These are phyloP conservation scores for Mitragyna speciosa DNA, from an alignment of 257 asterid species.

Conservation along the genomic window DNA sequence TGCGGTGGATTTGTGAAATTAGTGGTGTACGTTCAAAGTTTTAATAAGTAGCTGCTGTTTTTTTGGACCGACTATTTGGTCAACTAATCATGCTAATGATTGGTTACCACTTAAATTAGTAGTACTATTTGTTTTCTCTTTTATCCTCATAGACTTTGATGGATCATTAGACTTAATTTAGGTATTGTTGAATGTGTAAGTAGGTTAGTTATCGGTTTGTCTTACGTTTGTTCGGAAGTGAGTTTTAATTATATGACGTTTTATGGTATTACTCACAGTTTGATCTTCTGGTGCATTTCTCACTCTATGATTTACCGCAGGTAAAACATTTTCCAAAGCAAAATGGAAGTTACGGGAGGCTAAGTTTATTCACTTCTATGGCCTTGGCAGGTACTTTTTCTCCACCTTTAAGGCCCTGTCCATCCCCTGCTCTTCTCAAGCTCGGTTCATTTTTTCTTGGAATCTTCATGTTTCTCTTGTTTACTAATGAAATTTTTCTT, in stretches of 20 bases:
- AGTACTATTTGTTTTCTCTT: not conserved
- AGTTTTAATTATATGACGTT: not conserved
- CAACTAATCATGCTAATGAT: not conserved
- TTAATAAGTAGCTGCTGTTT: not conserved
- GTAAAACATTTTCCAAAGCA: constrained; percentile 19
- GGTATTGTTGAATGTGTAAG: not conserved
- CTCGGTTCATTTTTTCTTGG: not conserved
- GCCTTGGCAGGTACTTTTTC: constrained; percentile 51
- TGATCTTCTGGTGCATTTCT: constrained; percentile 11
- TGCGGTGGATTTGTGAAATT: not conserved
- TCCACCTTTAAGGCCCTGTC: not conserved
- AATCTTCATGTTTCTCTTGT: not conserved
- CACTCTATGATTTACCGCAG: constrained; percentile 25
- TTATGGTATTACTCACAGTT: not conserved
- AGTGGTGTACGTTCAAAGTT: not conserved
- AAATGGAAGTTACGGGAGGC: constrained; percentile 75
- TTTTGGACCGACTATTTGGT: not conserved
- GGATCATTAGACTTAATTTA: not conserved
- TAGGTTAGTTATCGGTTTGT: too few species aligned
- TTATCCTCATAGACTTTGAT: not conserved
- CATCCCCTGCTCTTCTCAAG: not conserved
- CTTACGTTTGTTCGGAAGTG: constrained; percentile 5
- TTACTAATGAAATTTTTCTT: constrained; percentile 9
- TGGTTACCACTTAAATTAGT: not conserved
- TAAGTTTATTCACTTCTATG: constrained; percentile 51